A percentile compares a stretch with the other conserved stretches of the same genome.
Conservation (phyloP, 2,329 filamentous ascomycete species). For the Neofusicoccum sp. region DNA sequence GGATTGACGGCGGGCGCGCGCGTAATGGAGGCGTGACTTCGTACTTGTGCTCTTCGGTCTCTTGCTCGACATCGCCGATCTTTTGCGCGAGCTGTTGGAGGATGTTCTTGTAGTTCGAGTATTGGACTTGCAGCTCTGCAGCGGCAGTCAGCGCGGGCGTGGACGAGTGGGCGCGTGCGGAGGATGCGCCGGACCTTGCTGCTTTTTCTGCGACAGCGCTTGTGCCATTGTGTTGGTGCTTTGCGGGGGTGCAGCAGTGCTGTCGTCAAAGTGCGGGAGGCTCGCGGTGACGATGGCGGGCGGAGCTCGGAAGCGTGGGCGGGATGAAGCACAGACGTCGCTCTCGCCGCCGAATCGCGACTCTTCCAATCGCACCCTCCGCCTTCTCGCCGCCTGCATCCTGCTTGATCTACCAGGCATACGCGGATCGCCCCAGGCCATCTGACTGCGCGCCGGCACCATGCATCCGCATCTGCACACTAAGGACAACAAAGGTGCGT, state of each 20-base stretch:
- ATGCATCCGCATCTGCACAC: conserved; percentile 99
- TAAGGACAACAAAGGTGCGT: conserved; percentile 80
- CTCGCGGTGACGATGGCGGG: conserved; percentile 6
- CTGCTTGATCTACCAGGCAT: conserved; percentile 2
- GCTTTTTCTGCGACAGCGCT: conserved; percentile 59
- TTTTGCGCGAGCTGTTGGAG: conserved; percentile 93
- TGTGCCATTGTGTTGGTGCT: conserved; percentile 10
- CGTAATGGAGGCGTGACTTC: conserved; percentile 32
- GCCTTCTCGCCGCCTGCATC: not conserved
- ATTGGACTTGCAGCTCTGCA: conserved; percentile 75
- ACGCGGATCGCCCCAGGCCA: not conserved
- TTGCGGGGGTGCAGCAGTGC: not conserved
- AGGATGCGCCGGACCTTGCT: conserved; percentile 59
- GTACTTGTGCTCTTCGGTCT: conserved; percentile 97
- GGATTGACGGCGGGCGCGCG: conserved; percentile 20
- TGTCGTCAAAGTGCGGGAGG: conserved; percentile 2
- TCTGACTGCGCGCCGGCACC: conserved; percentile 28
- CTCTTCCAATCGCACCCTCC: conserved; percentile 4
- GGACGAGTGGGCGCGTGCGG: not conserved
- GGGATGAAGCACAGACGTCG: conserved; percentile 1
- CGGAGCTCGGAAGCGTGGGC: conserved; percentile 2
- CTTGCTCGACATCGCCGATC: conserved; percentile 96
- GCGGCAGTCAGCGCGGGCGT: not conserved
- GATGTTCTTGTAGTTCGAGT: conserved; percentile 71
- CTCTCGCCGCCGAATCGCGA: conserved; percentile 2